Conservation (phyloP, 805 yeast genomes). For the Candida coquimbonensis region DNA sequence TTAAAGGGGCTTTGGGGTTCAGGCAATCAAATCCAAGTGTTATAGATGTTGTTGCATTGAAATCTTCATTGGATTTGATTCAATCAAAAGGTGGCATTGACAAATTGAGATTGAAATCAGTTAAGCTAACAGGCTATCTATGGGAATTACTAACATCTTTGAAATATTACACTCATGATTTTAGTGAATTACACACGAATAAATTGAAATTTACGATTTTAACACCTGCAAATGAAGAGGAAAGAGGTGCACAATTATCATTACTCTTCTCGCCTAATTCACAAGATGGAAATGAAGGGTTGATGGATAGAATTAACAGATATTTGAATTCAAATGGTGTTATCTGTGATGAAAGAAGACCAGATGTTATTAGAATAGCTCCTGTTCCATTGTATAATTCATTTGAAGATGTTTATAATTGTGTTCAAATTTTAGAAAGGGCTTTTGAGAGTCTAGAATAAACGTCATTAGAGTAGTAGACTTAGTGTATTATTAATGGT, state of each 20-base stretch:
- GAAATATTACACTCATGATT: slow-evolving; percentile 33
- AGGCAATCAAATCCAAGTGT: slow-evolving; percentile 90
- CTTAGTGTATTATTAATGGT: neutral
- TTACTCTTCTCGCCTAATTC: slow-evolving; percentile 52
- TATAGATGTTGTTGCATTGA: slow-evolving; percentile 69
- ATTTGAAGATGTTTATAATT: slow-evolving; percentile 51
- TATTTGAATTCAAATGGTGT: slow-evolving; percentile 50
- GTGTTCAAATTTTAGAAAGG: slow-evolving; percentile 38
- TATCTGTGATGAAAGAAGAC: slow-evolving; percentile 83
- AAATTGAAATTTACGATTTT: slow-evolving; percentile 47
- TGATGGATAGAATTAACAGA: slow-evolving; percentile 56
- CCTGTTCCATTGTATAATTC: slow-evolving; percentile 83
- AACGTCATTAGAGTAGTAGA: neutral
- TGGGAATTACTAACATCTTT: slow-evolving; percentile 40
- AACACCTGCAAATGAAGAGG: slow-evolving; percentile 53
- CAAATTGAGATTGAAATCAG: slow-evolving; percentile 47
- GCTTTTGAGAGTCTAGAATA: slow-evolving; percentile 4
- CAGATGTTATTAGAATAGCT: slow-evolving; percentile 84
- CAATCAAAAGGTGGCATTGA: slow-evolving; percentile 57
- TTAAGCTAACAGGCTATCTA: slow-evolving; percentile 51
- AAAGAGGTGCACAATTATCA: slow-evolving; percentile 81
- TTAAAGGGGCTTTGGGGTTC: slow-evolving; percentile 79
- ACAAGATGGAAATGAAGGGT: slow-evolving; percentile 28
- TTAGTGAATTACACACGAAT: neutral
- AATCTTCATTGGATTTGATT: slow-evolving; percentile 58